Evolutionary conservation across 1,284 basidiomycete genomes (phyloP).

Genomic region (Cutaneotrichosporon sp.): DNA sequence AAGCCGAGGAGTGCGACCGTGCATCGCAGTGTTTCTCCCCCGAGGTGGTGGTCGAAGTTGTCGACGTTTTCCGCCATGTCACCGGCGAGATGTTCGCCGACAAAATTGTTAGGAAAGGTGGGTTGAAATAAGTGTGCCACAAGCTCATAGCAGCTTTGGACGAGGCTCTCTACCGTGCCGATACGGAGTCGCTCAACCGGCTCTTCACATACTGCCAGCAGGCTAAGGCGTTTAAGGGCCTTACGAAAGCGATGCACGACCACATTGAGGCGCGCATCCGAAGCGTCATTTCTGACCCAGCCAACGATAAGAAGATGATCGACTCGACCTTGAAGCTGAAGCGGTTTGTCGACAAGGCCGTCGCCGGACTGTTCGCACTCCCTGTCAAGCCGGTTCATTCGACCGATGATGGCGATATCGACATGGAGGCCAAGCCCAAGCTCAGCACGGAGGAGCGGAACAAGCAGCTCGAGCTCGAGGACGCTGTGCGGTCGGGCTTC

Average conservation of each 20-base stretch:
- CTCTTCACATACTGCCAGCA: slow-evolving; percentile 64
- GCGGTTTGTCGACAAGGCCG: slow-evolving; percentile 56
- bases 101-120: slow-evolving; percentile 25
- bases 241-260: slow-evolving; percentile 61
- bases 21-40: slow-evolving; percentile 18
- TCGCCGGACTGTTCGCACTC: slow-evolving; percentile 54
- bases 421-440: neutral
- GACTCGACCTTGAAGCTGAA: slow-evolving; percentile 68
- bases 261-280: slow-evolving; percentile 49
- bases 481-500: slow-evolving; percentile 64
- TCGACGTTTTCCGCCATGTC: slow-evolving; percentile 19
- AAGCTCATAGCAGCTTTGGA: slow-evolving; percentile 55
- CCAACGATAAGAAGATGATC: slow-evolving; percentile 65
- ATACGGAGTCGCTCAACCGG: slow-evolving; percentile 53
- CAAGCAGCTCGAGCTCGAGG: slow-evolving; percentile 34
- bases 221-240: slow-evolving; percentile 55
- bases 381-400: slow-evolving; percentile 7
- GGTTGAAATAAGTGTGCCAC: slow-evolving; percentile 54
- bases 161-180: slow-evolving; percentile 56
- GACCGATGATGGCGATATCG: neutral
- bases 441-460: neutral
- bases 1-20: slow-evolving; percentile 28
- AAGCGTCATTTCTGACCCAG: slow-evolving; percentile 51
- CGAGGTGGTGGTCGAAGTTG: slow-evolving; percentile 19
- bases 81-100: slow-evolving; percentile 21